These are phyloP conservation scores for Rhodofomes roseus DNA, from an alignment of 1,284 basidiomycete species.

Conservation along the genomic window DNA sequence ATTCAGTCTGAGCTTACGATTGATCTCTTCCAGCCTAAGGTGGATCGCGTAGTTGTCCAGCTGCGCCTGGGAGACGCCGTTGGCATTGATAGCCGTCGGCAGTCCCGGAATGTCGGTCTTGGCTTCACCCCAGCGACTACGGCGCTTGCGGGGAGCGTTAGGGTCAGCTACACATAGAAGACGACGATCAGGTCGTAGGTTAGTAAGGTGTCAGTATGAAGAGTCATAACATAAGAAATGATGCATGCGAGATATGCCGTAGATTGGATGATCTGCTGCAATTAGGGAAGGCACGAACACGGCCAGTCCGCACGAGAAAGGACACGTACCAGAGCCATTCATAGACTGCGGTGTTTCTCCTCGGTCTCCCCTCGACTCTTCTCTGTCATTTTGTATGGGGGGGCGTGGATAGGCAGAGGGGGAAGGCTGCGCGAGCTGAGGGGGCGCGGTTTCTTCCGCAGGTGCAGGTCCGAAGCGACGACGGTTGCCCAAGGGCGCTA, in stretches of 20 bases:
- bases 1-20: constrained; percentile 88
- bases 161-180: constrained; percentile 53
- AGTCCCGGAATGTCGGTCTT: constrained; percentile 86
- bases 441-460: constrained; percentile 67
- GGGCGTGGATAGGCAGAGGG: constrained; percentile 79
- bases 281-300: constrained; percentile 13
- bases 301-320: constrained; percentile 14
- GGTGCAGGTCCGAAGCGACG: constrained; percentile 87
- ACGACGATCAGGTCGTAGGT: constrained; percentile 42
- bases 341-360: constrained; percentile 40
- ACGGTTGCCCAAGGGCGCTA: constrained; percentile 78
- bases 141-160: constrained; percentile 86
- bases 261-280: constrained; percentile 10
- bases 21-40: constrained; percentile 95
- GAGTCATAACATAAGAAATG: constrained; percentile 6
- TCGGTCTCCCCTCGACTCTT: constrained; percentile 51
- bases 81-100: constrained; percentile 88
- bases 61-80: constrained; percentile 87
- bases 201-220: constrained; percentile 58
- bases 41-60: constrained; percentile 96
- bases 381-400: constrained; percentile 43
- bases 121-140: constrained; percentile 93
- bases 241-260: constrained; percentile 4
- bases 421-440: constrained; percentile 80
- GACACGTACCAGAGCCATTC: constrained; percentile 30